phyloP scores from a whole-genome alignment of 495 filamentous ascomycete species.

The Podospora conica region DNA sequence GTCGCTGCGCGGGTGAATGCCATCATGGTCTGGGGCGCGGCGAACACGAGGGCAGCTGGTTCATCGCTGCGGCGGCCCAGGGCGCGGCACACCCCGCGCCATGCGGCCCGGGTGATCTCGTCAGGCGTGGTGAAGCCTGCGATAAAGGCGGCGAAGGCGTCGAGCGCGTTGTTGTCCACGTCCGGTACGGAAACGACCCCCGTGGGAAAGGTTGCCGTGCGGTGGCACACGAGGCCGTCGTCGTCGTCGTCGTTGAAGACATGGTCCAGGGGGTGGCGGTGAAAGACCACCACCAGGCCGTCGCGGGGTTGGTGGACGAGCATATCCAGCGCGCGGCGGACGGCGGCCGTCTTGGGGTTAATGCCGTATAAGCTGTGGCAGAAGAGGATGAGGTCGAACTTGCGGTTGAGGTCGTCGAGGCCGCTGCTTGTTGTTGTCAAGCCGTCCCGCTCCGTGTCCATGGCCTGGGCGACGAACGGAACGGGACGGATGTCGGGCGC shows the following conservation, averaged over 20 bases:
- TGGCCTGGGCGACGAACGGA: conserved; percentile 38
- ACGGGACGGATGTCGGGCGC: conserved; percentile 39
- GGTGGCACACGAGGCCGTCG: conserved; percentile 48
- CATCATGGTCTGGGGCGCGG: conserved; percentile 47
- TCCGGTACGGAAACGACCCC: conserved; percentile 43
- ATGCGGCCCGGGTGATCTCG: conserved; percentile 32
- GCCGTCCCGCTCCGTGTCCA: conserved; percentile 3
- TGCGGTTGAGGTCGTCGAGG: conserved; percentile 26
- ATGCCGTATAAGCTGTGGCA: conserved; percentile 63
- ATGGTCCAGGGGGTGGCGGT: conserved; percentile 45
- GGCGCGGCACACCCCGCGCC: conserved; percentile 48
- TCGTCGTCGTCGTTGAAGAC: background rate
- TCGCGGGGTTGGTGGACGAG: conserved; percentile 41
- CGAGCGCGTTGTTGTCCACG: conserved; percentile 41
- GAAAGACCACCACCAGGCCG: conserved; percentile 50
- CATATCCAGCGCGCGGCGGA: conserved; percentile 47
- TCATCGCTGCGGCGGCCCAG: conserved; percentile 42
- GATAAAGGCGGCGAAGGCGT: conserved; percentile 49
- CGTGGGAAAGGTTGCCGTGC: conserved; percentile 45
- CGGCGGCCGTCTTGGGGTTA: conserved; percentile 43
- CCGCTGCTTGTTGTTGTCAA: conserved; percentile 18
- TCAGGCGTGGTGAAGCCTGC: conserved; percentile 43
- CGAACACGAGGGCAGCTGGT: conserved; percentile 45
- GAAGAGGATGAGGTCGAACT: conserved; percentile 54
- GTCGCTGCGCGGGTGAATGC: conserved; percentile 45